Conservation (phyloP, 1,139 yeast species). For the Candida neerlandica region DNA sequence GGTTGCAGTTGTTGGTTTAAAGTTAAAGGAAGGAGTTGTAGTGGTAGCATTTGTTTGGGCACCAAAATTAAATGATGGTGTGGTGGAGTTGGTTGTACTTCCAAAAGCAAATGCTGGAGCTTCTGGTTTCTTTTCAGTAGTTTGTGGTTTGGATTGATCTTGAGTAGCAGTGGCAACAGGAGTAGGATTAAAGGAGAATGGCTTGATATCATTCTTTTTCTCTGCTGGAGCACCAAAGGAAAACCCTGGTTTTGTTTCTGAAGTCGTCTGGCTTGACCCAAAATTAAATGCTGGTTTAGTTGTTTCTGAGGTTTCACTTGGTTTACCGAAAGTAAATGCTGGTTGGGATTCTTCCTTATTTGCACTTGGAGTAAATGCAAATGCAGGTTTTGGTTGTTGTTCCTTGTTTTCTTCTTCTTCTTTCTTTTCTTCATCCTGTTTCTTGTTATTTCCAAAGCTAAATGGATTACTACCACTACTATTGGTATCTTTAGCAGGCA, state of each 20-base stretch:
- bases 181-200: not conserved
- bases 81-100: not conserved
- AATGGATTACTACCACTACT: not conserved
- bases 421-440: not conserved
- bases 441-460: slow-evolving; percentile 2
- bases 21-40: slow-evolving; percentile 14
- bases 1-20: slow-evolving; percentile 1
- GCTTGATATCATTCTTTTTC: not conserved
- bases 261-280: slow-evolving; percentile 3
- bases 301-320: slow-evolving; percentile 16
- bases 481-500: slow-evolving; percentile 17
- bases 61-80: not conserved
- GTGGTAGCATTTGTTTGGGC: not conserved
- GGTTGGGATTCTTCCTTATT: slow-evolving; percentile 9
- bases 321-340: slow-evolving; percentile 9
- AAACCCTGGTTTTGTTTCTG: slow-evolving; percentile 18
- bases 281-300: not conserved
- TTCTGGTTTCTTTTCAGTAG: not conserved
- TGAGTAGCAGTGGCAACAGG: not conserved
- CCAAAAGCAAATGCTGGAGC: not conserved
- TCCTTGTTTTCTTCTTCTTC: not conserved
- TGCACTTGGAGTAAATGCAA: slow-evolving; percentile 2
- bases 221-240: slow-evolving; percentile 12
- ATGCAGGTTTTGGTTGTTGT: slow-evolving; percentile 2
- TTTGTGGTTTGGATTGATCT: not conserved